phyloP scores from a whole-genome alignment of 2,329 filamentous ascomycete species.

The Reticulascus tulasneorum region DNA sequence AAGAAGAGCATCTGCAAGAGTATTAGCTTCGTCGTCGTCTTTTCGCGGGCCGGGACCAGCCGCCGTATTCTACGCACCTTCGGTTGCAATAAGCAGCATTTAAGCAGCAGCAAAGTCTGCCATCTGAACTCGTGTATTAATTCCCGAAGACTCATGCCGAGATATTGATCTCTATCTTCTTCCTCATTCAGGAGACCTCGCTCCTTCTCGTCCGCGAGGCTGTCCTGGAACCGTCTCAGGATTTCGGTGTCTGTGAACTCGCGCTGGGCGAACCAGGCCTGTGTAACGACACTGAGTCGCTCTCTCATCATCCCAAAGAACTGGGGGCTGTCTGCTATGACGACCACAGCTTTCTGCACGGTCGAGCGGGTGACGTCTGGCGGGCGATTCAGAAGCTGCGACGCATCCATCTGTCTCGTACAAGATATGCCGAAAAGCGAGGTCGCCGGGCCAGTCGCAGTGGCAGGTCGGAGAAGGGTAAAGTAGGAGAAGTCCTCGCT shows the following conservation, averaged over 20 bases:
- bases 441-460: slow-evolving; percentile 54
- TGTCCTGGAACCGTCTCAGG: slow-evolving; percentile 85
- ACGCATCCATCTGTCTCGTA: slow-evolving; percentile 83
- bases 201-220: slow-evolving; percentile 64
- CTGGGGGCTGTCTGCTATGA: slow-evolving; percentile 87
- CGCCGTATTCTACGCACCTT: slow-evolving; percentile 57
- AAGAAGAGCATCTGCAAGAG: slow-evolving; percentile 87
- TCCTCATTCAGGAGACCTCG: slow-evolving; percentile 58
- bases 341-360: slow-evolving; percentile 96
- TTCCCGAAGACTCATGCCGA: slow-evolving; percentile 84
- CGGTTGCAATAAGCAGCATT: slow-evolving; percentile 87
- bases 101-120: slow-evolving; percentile 90
- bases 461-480: slow-evolving; percentile 69
- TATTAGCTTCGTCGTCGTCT: neutral
- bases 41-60: neutral
- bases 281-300: slow-evolving; percentile 83
- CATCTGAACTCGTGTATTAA: slow-evolving; percentile 91
- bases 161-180: slow-evolving; percentile 76
- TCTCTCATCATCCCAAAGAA: slow-evolving; percentile 88
- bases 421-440: slow-evolving; percentile 96
- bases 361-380: slow-evolving; percentile 94
- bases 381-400: slow-evolving; percentile 70
- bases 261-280: slow-evolving; percentile 92
- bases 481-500: slow-evolving; percentile 99
- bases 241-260: slow-evolving; percentile 94